Evolutionary conservation across 2,329 filamentous ascomycete species (phyloP).

Genomic region (Pseudopithomyces chartarum): DNA sequence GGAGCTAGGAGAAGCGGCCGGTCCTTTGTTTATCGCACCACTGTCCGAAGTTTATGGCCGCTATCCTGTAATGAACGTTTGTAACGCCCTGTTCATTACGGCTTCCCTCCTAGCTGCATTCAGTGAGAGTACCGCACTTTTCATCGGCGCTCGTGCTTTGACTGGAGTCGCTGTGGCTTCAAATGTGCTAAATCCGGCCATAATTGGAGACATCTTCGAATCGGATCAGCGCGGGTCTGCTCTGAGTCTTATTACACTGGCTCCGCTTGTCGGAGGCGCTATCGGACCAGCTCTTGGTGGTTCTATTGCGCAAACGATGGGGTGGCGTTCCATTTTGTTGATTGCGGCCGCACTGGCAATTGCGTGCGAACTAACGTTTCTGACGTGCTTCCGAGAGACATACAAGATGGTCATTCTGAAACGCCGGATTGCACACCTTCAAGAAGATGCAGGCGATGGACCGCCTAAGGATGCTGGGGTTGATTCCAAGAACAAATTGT

Average conservation of each 20-base stretch:
- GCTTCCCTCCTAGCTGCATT: conserved; percentile 47
- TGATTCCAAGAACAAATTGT: conserved; percentile 33
- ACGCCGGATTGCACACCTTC: conserved; percentile 25
- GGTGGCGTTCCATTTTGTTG: conserved; percentile 62
- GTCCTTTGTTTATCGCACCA: conserved; percentile 41
- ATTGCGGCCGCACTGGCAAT: conserved; percentile 55
- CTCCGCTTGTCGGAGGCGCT: conserved; percentile 63
- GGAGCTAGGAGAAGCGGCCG: conserved; percentile 43
- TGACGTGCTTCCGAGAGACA: conserved; percentile 63
- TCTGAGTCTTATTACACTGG: conserved; percentile 62
- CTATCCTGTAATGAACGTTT: conserved; percentile 38
- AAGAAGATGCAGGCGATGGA: conserved; percentile 19
- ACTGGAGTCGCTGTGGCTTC: conserved; percentile 52
- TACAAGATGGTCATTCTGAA: conserved; percentile 63
- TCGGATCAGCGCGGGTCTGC: conserved; percentile 62
- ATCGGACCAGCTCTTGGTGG: conserved; percentile 62
- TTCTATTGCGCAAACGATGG: conserved; percentile 58
- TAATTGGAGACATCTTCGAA: conserved; percentile 67
- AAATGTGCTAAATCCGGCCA: conserved; percentile 65
- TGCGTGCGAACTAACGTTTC: conserved; percentile 57
- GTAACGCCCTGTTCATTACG: conserved; percentile 53
- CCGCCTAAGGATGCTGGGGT: conserved; percentile 10
- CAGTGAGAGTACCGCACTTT: conserved; percentile 43
- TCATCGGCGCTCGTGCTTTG: conserved; percentile 52
- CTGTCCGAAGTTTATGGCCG: conserved; percentile 41